phyloP scores from a whole-genome alignment of 73 alveolate genomes.

The Diophrys appendiculata region DNA sequence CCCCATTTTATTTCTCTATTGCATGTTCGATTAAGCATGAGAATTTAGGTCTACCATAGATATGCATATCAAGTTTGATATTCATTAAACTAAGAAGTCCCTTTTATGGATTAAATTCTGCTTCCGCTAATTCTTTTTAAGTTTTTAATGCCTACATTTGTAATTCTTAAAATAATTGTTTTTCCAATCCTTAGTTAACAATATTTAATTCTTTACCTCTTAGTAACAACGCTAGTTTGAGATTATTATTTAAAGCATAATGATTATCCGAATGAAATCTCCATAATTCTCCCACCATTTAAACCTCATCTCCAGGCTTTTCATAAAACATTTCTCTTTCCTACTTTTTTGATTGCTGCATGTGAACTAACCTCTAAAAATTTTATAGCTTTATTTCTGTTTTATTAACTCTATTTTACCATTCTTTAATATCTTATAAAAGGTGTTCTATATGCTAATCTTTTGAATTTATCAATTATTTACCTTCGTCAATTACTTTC shows the following conservation, averaged over 20 bases:
- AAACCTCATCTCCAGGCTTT: conserved; percentile 10
- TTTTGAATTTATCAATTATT: neutral
- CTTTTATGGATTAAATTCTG: neutral
- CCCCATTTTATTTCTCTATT: neutral
- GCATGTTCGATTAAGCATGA: neutral
- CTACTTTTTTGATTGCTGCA: neutral
- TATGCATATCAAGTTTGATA: neutral
- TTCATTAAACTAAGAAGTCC: neutral
- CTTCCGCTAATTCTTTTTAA: neutral
- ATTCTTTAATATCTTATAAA: neutral
- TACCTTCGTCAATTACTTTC: neutral
- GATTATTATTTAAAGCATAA: neutral
- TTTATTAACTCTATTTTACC: neutral
- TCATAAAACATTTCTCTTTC: conserved; percentile 1
- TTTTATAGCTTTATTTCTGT: neutral
- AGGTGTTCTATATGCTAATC: neutral
- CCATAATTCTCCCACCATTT: neutral
- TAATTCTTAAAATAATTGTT: neutral
- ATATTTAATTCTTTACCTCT: neutral
- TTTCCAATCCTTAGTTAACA: neutral
- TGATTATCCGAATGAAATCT: neutral
- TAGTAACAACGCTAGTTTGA: neutral
- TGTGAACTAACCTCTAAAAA: neutral
- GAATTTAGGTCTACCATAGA: conserved; percentile 4
- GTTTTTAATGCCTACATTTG: neutral